Conservation (phyloP, 352 stramenopile genomes). For the Phytopythium helicoides region DNA sequence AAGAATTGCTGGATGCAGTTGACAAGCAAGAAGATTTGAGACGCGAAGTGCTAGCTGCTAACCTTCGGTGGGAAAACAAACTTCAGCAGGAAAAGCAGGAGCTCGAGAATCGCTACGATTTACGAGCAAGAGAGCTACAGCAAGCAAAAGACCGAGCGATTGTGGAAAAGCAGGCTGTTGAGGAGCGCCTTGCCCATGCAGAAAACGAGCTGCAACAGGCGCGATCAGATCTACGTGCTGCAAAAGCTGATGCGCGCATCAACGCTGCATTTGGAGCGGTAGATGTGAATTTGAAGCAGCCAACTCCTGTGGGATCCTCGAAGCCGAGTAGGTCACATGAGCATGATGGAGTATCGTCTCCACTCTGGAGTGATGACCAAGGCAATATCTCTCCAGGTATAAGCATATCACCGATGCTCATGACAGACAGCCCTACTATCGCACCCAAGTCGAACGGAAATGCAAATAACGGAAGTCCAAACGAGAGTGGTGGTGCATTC, state of each 20-base stretch:
- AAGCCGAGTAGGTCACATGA: neutral
- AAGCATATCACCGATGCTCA: slow-evolving; percentile 43
- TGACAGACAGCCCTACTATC: slow-evolving; percentile 33
- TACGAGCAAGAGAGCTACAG: slow-evolving; percentile 51
- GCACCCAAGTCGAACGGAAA: neutral
- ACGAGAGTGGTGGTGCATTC: slow-evolving; percentile 7
- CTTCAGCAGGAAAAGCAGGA: slow-evolving; percentile 66
- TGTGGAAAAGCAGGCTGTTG: slow-evolving; percentile 51
- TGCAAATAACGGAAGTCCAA: neutral
- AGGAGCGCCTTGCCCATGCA: slow-evolving; percentile 54
- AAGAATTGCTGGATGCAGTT: slow-evolving; percentile 45
- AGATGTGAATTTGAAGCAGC: neutral
- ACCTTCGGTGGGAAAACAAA: slow-evolving; percentile 67
- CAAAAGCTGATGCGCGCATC: slow-evolving; percentile 44
- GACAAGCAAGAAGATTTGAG: slow-evolving; percentile 68
- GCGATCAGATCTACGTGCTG: slow-evolving; percentile 41
- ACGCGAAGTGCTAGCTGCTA: slow-evolving; percentile 56
- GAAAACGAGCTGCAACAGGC: slow-evolving; percentile 64
- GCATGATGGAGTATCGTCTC: slow-evolving; percentile 30
- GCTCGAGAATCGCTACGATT: slow-evolving; percentile 34
- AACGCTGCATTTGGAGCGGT: slow-evolving; percentile 41
- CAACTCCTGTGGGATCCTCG: neutral
- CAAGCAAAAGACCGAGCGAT: slow-evolving; percentile 50
- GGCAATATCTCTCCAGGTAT: slow-evolving; percentile 49
- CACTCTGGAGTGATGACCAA: slow-evolving; percentile 69